Conservation (phyloP, 2,329 filamentous ascomycete genomes). For the Clarireedia hainanense region DNA sequence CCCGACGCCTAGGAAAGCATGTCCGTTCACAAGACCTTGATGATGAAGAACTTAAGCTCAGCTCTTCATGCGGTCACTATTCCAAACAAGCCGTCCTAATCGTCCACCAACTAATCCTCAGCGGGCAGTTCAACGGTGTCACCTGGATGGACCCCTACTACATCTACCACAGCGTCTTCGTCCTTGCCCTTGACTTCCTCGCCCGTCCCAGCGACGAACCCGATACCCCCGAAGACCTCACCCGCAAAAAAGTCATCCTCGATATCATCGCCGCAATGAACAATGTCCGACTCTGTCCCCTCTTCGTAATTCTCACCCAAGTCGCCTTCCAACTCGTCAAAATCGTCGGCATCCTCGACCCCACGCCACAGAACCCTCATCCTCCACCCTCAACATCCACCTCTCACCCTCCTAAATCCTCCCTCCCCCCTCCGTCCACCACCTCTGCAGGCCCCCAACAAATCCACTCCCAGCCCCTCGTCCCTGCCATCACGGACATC, state of each 20-base stretch:
- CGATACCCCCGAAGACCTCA: slow-evolving; percentile 23
- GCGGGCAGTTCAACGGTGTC: slow-evolving; percentile 22
- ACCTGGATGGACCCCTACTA: slow-evolving; percentile 27
- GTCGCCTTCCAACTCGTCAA: slow-evolving; percentile 26
- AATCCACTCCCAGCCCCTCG: not conserved
- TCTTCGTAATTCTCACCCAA: slow-evolving; percentile 24
- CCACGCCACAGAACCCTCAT: not conserved
- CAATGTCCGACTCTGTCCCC: slow-evolving; percentile 22
- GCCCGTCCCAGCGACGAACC: slow-evolving; percentile 23
- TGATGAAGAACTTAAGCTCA: slow-evolving; percentile 21
- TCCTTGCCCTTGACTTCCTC: slow-evolving; percentile 26
- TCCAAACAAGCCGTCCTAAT: slow-evolving; percentile 19
- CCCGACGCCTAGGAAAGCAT: slow-evolving; percentile 21
- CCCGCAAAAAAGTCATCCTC: slow-evolving; percentile 22
- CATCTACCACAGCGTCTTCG: slow-evolving; percentile 25
- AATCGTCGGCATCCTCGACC: slow-evolving; percentile 27
- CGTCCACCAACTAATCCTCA: slow-evolving; percentile 20
- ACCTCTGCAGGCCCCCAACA: not conserved
- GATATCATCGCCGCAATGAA: slow-evolving; percentile 22
- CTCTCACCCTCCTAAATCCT: not conserved
- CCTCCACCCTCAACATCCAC: not conserved
- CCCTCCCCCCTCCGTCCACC: not conserved
- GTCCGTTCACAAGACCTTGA: slow-evolving; percentile 23
- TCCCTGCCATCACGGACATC: not conserved
- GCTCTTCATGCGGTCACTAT: slow-evolving; percentile 20